Evolutionary conservation across 2,329 filamentous ascomycete genomes (phyloP).

Genomic region (Colletotrichum salicis): DNA sequence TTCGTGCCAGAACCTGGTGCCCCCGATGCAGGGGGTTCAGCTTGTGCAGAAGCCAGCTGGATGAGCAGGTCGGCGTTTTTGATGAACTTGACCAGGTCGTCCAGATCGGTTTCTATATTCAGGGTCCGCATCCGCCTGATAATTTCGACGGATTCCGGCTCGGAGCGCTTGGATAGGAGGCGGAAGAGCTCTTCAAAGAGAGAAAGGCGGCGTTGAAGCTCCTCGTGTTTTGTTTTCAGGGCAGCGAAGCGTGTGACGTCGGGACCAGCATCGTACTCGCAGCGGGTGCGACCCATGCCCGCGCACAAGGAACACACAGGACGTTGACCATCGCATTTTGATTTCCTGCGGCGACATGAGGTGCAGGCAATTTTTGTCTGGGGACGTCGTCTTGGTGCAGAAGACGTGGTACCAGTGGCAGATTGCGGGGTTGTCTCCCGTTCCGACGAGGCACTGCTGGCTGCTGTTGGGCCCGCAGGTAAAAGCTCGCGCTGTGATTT

Average conservation of each 20-base stretch:
- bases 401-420: constrained; percentile 11
- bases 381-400: constrained; percentile 26
- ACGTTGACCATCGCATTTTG: constrained; percentile 35
- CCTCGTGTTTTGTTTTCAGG: constrained; percentile 32
- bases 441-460: constrained; percentile 27
- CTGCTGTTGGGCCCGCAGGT: constrained; percentile 28
- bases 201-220: constrained; percentile 27
- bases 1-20: not conserved
- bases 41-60: constrained; percentile 18
- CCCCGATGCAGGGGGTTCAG: constrained; percentile 12
- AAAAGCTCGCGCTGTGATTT: constrained; percentile 35
- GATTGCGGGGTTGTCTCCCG: constrained; percentile 30
- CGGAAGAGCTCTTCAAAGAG: constrained; percentile 34
- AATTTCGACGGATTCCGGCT: constrained; percentile 35
- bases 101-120: constrained; percentile 29
- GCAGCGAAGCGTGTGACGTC: constrained; percentile 35
- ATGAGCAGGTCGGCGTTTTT: constrained; percentile 35
- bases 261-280: constrained; percentile 36
- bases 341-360: constrained; percentile 33
- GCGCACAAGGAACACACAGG: constrained; percentile 36
- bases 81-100: constrained; percentile 34
- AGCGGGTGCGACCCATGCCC: constrained; percentile 30
- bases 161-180: constrained; percentile 30
- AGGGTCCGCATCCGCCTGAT: constrained; percentile 31
- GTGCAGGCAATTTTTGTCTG: constrained; percentile 37